Percentiles rank a stretch among this genome's conserved stretches.
These are phyloP conservation scores for Apophysomyces variabilis DNA, from an alignment of 371 early-diverging fungal genomes.

Conservation along the genomic window DNA sequence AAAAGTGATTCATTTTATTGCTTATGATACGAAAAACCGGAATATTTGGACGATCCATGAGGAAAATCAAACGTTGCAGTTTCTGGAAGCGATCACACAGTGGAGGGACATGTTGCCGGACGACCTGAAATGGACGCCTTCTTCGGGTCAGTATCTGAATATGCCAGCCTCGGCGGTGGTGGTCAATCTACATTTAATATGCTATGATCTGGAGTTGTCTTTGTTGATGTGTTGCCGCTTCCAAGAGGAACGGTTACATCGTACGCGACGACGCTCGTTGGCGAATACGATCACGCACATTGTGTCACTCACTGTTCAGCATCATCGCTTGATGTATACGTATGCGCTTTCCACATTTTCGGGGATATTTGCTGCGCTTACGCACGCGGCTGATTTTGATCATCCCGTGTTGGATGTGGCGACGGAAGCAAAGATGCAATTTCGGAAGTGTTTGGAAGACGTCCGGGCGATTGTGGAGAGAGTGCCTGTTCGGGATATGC, in stretches of 20 bases:
- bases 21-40: constrained; percentile 34
- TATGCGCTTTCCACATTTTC: constrained; percentile 43
- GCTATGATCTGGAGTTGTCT: constrained; percentile 46
- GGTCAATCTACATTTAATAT: constrained; percentile 41
- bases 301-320: constrained; percentile 39
- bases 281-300: constrained; percentile 50
- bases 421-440: constrained; percentile 42
- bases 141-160: constrained; percentile 15
- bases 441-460: constrained; percentile 41
- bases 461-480: constrained; percentile 34
- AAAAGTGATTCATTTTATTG: constrained; percentile 41
- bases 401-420: constrained; percentile 37
- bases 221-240: constrained; percentile 47
- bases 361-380: constrained; percentile 49
- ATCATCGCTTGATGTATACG: constrained; percentile 43
- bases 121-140: constrained; percentile 37
- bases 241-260: constrained; percentile 43
- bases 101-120: constrained; percentile 42
- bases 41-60: constrained; percentile 42
- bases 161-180: constrained; percentile 36
- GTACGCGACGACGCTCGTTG: constrained; percentile 38
- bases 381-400: constrained; percentile 47
- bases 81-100: constrained; percentile 36
- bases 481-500: constrained; percentile 34
- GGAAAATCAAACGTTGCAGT: constrained; percentile 41